Evolutionary conservation across 2,329 filamentous ascomycete species (phyloP).

Genomic region (Aspergillaceae sp.): DNA sequence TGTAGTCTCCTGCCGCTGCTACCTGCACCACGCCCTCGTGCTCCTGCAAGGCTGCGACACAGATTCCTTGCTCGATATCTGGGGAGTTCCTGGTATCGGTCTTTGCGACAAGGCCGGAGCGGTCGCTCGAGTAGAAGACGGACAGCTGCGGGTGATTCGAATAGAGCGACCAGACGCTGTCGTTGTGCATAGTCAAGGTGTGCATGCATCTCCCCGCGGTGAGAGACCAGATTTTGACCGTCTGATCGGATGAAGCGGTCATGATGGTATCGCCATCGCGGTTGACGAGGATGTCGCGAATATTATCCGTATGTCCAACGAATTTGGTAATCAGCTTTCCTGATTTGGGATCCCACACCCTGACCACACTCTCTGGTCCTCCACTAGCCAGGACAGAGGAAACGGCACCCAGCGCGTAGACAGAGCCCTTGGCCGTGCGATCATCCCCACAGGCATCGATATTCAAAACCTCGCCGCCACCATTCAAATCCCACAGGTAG

Average conservation of each 20-base stretch:
- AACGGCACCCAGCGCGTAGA: slow-evolving; percentile 79
- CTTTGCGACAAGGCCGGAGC: slow-evolving; percentile 89
- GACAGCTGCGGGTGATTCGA: slow-evolving; percentile 78
- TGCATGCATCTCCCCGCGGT: slow-evolving; percentile 94
- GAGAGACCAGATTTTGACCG: slow-evolving; percentile 96
- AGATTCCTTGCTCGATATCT: slow-evolving; percentile 80
- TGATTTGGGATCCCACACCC: slow-evolving; percentile 82
- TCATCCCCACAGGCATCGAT: slow-evolving; percentile 73
- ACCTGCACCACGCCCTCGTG: slow-evolving; percentile 61
- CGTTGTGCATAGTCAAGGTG: slow-evolving; percentile 97
- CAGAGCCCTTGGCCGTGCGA: slow-evolving; percentile 77
- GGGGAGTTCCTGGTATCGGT: slow-evolving; percentile 73
- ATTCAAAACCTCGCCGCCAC: slow-evolving; percentile 73
- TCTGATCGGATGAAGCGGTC: slow-evolving; percentile 91
- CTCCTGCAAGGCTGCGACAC: slow-evolving; percentile 84
- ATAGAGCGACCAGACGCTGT: slow-evolving; percentile 93
- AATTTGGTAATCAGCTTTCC: slow-evolving; percentile 92
- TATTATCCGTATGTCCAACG: slow-evolving; percentile 90
- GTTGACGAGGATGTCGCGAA: slow-evolving; percentile 83
- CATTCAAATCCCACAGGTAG: slow-evolving; percentile 85
- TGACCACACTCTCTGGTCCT: slow-evolving; percentile 85
- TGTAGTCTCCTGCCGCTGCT: slow-evolving; percentile 58
- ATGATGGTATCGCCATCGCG: slow-evolving; percentile 83
- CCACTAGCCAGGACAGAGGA: slow-evolving; percentile 80
- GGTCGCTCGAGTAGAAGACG: slow-evolving; percentile 90